Conservation (phyloP, 1,139 yeast genomes). For the Lodderomyces margitis region DNA sequence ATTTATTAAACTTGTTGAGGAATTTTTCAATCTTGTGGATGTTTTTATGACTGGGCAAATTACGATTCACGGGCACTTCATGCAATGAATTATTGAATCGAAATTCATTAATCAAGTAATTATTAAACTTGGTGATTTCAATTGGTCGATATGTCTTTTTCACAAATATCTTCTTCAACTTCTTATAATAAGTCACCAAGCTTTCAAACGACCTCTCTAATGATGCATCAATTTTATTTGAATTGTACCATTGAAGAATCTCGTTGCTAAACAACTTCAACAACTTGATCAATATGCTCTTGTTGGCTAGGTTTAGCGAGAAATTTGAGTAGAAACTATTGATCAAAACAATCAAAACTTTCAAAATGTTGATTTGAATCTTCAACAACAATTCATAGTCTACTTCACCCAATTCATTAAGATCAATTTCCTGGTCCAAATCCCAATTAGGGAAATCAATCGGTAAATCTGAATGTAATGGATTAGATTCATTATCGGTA, state of each 20-base stretch:
- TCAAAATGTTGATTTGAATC: conserved; percentile 80
- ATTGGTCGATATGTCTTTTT: conserved; percentile 77
- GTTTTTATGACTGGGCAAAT: conserved; percentile 48
- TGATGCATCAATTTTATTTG: conserved; percentile 40
- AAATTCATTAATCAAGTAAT: conserved; percentile 37
- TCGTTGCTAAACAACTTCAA: conserved; percentile 70
- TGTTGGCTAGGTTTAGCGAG: conserved; percentile 63
- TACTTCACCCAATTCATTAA: conserved; percentile 42
- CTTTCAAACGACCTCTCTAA: conserved; percentile 47
- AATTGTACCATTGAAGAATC: conserved; percentile 67
- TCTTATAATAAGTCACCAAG: conserved; percentile 60
- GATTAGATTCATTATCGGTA: conserved; percentile 5
- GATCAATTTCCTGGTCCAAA: conserved; percentile 33
- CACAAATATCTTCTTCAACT: conserved; percentile 69
- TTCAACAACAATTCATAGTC: conserved; percentile 60
- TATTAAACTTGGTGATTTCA: conserved; percentile 40
- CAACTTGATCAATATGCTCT: conserved; percentile 61
- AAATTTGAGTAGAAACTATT: conserved; percentile 75
- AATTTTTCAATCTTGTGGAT: conserved; percentile 51
- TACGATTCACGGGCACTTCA: conserved; percentile 49
- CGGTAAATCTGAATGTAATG: conserved; percentile 7
- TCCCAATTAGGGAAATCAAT: conserved; percentile 57
- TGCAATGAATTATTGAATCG: conserved; percentile 41
- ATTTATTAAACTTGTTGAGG: conserved; percentile 61
- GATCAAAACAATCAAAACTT: conserved; percentile 70